These are phyloP conservation scores for Claviceps arundinis DNA, from an alignment of 2,329 filamentous ascomycete genomes.

Conservation along the genomic window DNA sequence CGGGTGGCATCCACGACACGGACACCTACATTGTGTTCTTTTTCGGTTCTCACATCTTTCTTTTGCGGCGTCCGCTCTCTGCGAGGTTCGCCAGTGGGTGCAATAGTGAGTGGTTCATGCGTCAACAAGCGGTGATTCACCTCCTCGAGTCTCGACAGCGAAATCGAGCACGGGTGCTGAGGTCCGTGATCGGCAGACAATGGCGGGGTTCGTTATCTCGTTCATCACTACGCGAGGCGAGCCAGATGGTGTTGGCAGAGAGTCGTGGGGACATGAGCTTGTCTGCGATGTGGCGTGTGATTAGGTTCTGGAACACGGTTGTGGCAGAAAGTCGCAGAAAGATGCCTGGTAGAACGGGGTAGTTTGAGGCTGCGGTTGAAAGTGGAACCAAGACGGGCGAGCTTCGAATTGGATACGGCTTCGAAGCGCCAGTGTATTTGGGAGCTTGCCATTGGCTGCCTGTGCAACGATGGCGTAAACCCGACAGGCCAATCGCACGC, in stretches of 20 bases:
- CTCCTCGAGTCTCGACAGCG: neutral
- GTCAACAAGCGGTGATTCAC: neutral
- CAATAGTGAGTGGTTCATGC: neutral
- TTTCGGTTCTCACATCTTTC: neutral
- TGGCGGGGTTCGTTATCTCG: neutral
- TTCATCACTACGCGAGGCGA: neutral
- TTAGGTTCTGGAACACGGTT: conserved; percentile 13
- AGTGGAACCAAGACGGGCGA: conserved; percentile 13
- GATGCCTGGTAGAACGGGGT: neutral
- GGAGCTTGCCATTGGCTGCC: conserved; percentile 23
- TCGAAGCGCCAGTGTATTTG: conserved; percentile 21
- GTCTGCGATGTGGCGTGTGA: conserved; percentile 15
- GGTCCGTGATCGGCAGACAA: neutral
- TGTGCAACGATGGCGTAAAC: conserved; percentile 14
- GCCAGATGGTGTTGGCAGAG: neutral
- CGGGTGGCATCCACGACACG: neutral
- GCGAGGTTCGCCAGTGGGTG: neutral
- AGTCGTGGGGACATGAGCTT: conserved; percentile 1
- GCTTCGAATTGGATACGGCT: conserved; percentile 19
- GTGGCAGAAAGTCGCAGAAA: neutral
- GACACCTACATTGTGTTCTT: neutral
- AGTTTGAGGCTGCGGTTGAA: conserved; percentile 14
- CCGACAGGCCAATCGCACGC: conserved; percentile 19
- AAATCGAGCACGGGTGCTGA: neutral
- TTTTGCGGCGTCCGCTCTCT: neutral